These are phyloP conservation scores for Penicillium sp. DNA, from an alignment of 2,329 filamentous ascomycete species.

Conservation along the genomic window DNA sequence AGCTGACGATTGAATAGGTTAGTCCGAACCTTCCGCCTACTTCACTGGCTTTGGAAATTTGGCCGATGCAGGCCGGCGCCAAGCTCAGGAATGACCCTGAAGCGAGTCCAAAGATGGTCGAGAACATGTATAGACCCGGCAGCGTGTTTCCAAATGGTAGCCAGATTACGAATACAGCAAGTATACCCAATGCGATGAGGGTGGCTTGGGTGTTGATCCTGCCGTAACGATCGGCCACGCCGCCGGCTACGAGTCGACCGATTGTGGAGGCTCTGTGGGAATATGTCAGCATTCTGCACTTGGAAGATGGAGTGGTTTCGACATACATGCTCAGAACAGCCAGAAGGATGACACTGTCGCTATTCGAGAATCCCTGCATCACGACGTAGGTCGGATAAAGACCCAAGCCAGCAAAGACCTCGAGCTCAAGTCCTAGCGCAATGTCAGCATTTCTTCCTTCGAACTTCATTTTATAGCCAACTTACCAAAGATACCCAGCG, in stretches of 20 bases:
- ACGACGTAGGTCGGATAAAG: conserved; percentile 32
- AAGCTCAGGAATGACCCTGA: conserved; percentile 52
- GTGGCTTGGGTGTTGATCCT: conserved; percentile 45
- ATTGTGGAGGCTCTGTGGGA: conserved; percentile 40
- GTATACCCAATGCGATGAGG: conserved; percentile 38
- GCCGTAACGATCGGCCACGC: conserved; percentile 47
- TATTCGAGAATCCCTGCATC: conserved; percentile 30
- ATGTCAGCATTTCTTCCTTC: background rate
- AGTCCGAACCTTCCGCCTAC: conserved; percentile 52
- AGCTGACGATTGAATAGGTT: conserved; percentile 51
- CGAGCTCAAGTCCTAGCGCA: conserved; percentile 31
- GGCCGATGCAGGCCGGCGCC: conserved; percentile 49
- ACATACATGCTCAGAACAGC: conserved; percentile 40
- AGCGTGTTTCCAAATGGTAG: conserved; percentile 44
- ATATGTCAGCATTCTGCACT: background rate
- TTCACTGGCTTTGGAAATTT: conserved; percentile 50
- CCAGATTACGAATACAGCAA: conserved; percentile 48
- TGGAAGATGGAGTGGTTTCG: too few relatives aligned
- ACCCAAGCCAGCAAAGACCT: conserved; percentile 32
- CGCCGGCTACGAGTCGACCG: conserved; percentile 48
- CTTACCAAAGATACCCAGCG: conserved; percentile 47
- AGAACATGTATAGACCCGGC: conserved; percentile 27
- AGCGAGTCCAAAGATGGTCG: conserved; percentile 49
- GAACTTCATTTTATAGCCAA: rapidly evolving
- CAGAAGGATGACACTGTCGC: conserved; percentile 37